Percentiles rank a stretch among this genome's conserved stretches.
Evolutionary conservation across 1,284 basidiomycete genomes (phyloP).

Genomic region (Marasmius fiardii): DNA sequence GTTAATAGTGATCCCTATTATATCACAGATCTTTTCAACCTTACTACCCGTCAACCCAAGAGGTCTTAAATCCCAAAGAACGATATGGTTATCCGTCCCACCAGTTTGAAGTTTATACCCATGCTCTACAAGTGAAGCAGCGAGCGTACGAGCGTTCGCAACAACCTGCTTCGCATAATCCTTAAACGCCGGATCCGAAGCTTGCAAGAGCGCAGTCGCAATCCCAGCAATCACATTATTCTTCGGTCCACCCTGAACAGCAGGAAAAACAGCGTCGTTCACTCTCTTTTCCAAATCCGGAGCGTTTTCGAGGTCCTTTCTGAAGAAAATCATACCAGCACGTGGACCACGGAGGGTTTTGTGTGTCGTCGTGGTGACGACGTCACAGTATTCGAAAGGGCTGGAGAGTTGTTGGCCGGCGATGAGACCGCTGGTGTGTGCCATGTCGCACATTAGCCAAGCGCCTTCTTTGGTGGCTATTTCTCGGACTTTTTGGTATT

Average conservation of each 20-base stretch:
- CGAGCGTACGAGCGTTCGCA: conserved; percentile 80
- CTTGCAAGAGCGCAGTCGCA: conserved; percentile 95
- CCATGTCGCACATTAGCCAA: conserved; percentile 95
- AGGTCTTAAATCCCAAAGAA: conserved; percentile 97
- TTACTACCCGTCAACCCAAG: conserved; percentile 96
- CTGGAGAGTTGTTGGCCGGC: conserved; percentile 91
- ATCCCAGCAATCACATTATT: conserved; percentile 99
- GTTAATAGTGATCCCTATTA: conserved; percentile 95
- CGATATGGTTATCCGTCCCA: conserved; percentile 97
- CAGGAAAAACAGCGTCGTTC: conserved; percentile 99
- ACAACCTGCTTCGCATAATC: conserved; percentile 95
- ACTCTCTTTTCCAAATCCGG: conserved; percentile 92
- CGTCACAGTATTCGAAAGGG: conserved; percentile 97
- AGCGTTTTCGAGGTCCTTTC: conserved; percentile 82
- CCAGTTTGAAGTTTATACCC: conserved; percentile 97
- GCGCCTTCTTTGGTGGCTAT: conserved; percentile 88
- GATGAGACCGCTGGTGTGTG: conserved; percentile 95
- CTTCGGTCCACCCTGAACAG: conserved; percentile 99
- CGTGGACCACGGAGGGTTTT: conserved; percentile 99
- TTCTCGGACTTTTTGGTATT: conserved; percentile 81
- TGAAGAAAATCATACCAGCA: conserved; percentile 99
- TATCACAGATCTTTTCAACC: conserved; percentile 97
- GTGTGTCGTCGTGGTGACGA: conserved; percentile 97
- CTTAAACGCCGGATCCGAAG: conserved; percentile 87
- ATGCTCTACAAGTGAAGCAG: conserved; percentile 64